phyloP scores from a whole-genome alignment of 176 grass and related monocot species.

The Cenchrus americanus region DNA sequence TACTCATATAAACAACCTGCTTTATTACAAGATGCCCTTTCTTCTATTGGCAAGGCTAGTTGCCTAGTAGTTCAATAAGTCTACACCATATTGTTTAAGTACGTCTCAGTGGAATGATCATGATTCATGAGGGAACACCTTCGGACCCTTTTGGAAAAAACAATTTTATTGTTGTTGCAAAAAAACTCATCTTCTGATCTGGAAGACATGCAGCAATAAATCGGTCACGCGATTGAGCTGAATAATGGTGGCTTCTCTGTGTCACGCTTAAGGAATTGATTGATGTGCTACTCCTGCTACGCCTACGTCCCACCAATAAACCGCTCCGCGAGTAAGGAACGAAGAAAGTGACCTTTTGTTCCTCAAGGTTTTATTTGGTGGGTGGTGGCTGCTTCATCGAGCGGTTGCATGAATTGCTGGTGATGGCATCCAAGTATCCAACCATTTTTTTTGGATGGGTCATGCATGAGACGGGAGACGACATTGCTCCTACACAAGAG shows the following conservation, averaged over 20 bases:
- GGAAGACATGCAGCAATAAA: neutral
- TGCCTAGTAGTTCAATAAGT: neutral
- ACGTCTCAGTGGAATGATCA: neutral
- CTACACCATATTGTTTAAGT: neutral
- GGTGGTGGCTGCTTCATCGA: neutral
- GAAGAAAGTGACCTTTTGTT: neutral
- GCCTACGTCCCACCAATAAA: neutral
- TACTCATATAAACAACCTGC: neutral
- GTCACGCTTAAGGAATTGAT: conserved; percentile 16
- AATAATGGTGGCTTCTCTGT: neutral
- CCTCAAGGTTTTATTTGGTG: neutral
- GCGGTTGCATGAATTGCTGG: neutral
- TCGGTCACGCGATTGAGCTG: conserved; percentile 12
- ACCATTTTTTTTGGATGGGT: neutral
- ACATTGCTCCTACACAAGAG: neutral
- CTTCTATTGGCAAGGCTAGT: neutral
- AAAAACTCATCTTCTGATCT: neutral
- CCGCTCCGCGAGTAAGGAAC: neutral
- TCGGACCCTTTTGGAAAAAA: neutral
- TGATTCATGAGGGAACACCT: neutral
- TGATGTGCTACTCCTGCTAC: neutral
- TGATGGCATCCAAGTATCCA: conserved; percentile 32
- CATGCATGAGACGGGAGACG: neutral
- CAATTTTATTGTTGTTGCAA: no score
- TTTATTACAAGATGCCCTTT: neutral